Percentiles rank a stretch among this genome's conserved stretches.
phyloP scores from a whole-genome alignment of 2,329 filamentous ascomycete species.

The Apiospora hydei region DNA sequence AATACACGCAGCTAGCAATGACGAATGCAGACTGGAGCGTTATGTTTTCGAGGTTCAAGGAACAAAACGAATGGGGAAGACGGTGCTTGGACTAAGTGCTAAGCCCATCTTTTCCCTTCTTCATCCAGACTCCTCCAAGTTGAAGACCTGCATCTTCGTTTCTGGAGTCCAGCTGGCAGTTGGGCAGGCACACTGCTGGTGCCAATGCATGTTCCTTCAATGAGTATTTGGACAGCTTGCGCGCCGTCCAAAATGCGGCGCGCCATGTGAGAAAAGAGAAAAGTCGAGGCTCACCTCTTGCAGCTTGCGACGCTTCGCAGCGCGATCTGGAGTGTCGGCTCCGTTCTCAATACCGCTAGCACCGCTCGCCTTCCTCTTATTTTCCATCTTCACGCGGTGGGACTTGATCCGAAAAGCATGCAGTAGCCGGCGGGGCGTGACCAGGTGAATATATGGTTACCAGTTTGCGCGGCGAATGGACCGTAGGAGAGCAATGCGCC shows the following conservation, averaged over 20 bases:
- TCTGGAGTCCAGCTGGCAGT: not conserved
- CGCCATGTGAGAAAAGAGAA: constrained; percentile 4
- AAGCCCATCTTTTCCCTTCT: constrained; percentile 17
- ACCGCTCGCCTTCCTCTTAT: constrained; percentile 61
- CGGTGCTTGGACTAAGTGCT: constrained; percentile 21
- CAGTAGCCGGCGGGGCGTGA: constrained; percentile 24
- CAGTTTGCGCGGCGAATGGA: constrained; percentile 24
- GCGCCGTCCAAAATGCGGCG: not conserved
- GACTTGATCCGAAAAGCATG: constrained; percentile 29
- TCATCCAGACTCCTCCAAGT: constrained; percentile 18
- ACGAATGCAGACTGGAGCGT: constrained; percentile 4
- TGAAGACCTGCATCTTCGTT: constrained; percentile 10
- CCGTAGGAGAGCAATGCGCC: constrained; percentile 8
- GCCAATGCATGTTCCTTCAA: not conserved
- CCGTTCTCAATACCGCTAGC: constrained; percentile 50
- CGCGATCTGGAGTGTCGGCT: constrained; percentile 58
- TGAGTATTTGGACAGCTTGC: not conserved
- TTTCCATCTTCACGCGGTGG: constrained; percentile 54
- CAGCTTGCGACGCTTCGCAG: constrained; percentile 62
- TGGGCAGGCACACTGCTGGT: not conserved
- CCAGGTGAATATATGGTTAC: not conserved
- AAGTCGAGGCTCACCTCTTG: constrained; percentile 51
- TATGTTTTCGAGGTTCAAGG: constrained; percentile 30
- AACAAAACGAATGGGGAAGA: constrained; percentile 18
- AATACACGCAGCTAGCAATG: constrained; percentile 4